Conservation (phyloP, 2,329 filamentous ascomycete genomes). For the Pseudogymnoascus sp. region DNA sequence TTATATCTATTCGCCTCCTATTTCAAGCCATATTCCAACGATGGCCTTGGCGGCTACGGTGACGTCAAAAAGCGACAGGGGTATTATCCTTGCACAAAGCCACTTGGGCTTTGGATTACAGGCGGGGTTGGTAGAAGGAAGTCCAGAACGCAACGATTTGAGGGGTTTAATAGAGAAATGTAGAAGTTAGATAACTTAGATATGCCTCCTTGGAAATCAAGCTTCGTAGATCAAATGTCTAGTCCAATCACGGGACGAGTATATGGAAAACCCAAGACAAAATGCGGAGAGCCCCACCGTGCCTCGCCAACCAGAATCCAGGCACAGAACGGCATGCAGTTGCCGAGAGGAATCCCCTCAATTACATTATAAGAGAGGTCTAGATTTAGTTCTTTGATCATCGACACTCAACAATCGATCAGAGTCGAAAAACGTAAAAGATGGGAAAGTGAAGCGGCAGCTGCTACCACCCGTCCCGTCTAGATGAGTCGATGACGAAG, state of each 20-base stretch:
- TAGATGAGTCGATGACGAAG: background rate
- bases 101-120: background rate
- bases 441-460: background rate
- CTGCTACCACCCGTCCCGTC: background rate
- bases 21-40: constrained; percentile 2
- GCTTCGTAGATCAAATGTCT: background rate
- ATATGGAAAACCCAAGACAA: background rate
- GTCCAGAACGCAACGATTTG: background rate
- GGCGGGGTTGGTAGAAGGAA: background rate
- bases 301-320: background rate
- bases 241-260: background rate
- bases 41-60: background rate
- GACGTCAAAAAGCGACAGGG: constrained; percentile 6
- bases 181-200: background rate
- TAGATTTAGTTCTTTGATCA: background rate
- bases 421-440: background rate
- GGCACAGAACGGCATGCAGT: background rate
- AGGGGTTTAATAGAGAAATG: background rate
- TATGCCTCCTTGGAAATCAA: background rate
- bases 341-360: background rate
- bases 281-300: background rate
- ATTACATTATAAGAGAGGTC: background rate
- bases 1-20: background rate
- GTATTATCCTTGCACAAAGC: background rate
- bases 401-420: background rate